Evolutionary conservation across 768 basidiomycete species (phyloP).

Genomic region (Mycena epipterygia): DNA sequence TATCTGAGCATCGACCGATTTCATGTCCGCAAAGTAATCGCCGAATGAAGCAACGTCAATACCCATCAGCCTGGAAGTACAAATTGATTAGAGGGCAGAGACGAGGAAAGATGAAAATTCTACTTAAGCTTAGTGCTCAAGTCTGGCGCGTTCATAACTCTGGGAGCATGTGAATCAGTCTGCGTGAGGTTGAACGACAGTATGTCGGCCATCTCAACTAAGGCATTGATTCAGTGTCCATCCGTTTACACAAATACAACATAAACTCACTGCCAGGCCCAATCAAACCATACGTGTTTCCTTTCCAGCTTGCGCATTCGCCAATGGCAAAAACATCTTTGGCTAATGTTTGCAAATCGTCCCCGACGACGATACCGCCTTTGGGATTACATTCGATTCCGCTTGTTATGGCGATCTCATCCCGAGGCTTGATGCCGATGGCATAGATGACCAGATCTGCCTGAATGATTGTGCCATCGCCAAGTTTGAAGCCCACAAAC

Average conservation of each 20-base stretch:
- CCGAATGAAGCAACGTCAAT: slow-evolving; percentile 80
- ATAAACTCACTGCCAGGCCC: slow-evolving; percentile 69
- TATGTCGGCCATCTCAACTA: slow-evolving; percentile 81
- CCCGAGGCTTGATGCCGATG: slow-evolving; percentile 79
- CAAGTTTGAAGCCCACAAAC: slow-evolving; percentile 65
- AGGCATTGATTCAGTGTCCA: slow-evolving; percentile 16
- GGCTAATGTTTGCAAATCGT: slow-evolving; percentile 68
- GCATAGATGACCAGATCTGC: slow-evolving; percentile 75
- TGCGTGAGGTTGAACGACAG: slow-evolving; percentile 80
- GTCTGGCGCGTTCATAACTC: slow-evolving; percentile 70
- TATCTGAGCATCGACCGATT: slow-evolving; percentile 39
- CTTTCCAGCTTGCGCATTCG: slow-evolving; percentile 80
- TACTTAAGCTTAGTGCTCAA: slow-evolving; percentile 78
- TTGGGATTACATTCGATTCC: slow-evolving; percentile 64
- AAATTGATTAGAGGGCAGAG: neutral
- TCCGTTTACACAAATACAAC: neutral
- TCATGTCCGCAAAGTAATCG: slow-evolving; percentile 77
- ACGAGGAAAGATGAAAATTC: neutral
- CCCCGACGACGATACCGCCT: slow-evolving; percentile 72
- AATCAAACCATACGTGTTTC: slow-evolving; percentile 80
- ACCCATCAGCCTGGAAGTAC: slow-evolving; percentile 59
- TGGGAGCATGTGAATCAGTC: slow-evolving; percentile 50
- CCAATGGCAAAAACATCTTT: slow-evolving; percentile 80
- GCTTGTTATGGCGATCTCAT: slow-evolving; percentile 69
- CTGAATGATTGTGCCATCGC: slow-evolving; percentile 59